Percentiles rank a stretch among this genome's conserved stretches.
Evolutionary conservation across 2,329 filamentous ascomycete species (phyloP).

Genomic region (Sporothrix phasma): DNA sequence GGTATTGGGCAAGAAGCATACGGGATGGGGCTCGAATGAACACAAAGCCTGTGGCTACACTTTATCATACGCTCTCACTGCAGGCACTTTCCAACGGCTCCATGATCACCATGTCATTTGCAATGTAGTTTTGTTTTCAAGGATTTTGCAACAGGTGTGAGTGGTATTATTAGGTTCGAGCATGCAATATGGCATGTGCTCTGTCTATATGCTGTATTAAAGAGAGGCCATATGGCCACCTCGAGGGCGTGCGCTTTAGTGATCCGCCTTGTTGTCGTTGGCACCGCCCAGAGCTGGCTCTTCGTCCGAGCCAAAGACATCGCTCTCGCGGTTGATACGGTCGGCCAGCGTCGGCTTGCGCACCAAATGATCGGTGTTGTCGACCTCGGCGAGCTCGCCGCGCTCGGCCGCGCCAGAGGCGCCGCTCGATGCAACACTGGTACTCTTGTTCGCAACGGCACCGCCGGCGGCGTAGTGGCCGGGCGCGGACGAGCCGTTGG

Average conservation of each 20-base stretch:
- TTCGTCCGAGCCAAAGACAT: conserved; percentile 19
- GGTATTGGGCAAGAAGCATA: background rate
- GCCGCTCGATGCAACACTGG: background rate
- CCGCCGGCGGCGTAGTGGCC: conserved; percentile 36
- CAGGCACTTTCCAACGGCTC: background rate
- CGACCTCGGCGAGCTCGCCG: background rate
- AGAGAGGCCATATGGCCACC: background rate
- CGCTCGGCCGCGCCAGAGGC: background rate
- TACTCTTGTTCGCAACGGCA: background rate
- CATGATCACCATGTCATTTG: background rate
- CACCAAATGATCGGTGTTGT: background rate
- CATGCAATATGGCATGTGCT: background rate
- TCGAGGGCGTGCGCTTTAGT: background rate
- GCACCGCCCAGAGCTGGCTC: background rate
- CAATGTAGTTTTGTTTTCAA: background rate
- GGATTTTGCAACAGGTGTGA: background rate
- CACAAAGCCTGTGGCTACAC: background rate
- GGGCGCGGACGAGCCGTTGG: conserved; percentile 54
- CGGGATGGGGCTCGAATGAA: background rate
- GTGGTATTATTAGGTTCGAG: background rate
- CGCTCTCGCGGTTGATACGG: conserved; percentile 21
- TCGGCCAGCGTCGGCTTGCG: conserved; percentile 12
- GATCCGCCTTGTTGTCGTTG: background rate
- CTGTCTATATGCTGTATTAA: background rate
- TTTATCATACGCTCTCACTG: background rate